Percentiles rank a stretch among this genome's conserved stretches.
phyloP scores from a whole-genome alignment of 2,329 filamentous ascomycete species.

The Xylariaceae sp. region DNA sequence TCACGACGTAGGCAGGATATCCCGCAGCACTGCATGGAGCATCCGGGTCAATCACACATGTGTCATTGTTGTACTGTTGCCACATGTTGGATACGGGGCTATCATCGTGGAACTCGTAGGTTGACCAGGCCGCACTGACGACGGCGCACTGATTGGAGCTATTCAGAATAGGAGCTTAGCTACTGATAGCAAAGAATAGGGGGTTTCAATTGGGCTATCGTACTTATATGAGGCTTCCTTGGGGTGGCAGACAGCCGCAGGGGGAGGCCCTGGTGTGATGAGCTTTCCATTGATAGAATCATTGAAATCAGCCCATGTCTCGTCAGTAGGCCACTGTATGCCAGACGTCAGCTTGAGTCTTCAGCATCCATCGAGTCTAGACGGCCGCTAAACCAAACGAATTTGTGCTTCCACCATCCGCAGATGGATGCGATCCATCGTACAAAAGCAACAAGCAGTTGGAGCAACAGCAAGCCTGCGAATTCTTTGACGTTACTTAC shows the following conservation, averaged over 20 bases:
- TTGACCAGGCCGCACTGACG: constrained; percentile 31
- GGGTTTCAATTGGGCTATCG: neutral
- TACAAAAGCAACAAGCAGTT: too few relatives aligned
- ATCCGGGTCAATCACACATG: constrained; percentile 41
- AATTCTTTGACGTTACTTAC: too few relatives aligned
- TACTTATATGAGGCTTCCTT: constrained; percentile 31
- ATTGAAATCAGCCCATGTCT: constrained; percentile 44
- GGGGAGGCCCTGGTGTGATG: constrained; percentile 34
- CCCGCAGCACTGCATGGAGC: constrained; percentile 36
- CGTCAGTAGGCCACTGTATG: constrained; percentile 42
- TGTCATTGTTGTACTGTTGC: constrained; percentile 46
- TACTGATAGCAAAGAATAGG: neutral
- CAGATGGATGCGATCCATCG: too few relatives aligned
- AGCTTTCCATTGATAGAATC: constrained; percentile 39
- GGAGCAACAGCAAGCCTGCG: too few relatives aligned
- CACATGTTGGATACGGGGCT: constrained; percentile 36
- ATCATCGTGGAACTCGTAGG: constrained; percentile 34
- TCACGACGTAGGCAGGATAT: constrained; percentile 39
- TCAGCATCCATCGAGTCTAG: neutral
- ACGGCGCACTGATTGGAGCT: constrained; percentile 30
- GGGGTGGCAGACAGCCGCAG: constrained; percentile 42
- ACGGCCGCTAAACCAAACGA: neutral
- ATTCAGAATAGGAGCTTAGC: neutral
- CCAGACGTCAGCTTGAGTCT: constrained; percentile 2
- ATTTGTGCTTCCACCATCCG: too few relatives aligned